A percentile compares a stretch with the other conserved stretches of the same genome.
These are phyloP conservation scores for Haplographium delicatum DNA, from an alignment of 495 filamentous ascomycete genomes.

Conservation along the genomic window DNA sequence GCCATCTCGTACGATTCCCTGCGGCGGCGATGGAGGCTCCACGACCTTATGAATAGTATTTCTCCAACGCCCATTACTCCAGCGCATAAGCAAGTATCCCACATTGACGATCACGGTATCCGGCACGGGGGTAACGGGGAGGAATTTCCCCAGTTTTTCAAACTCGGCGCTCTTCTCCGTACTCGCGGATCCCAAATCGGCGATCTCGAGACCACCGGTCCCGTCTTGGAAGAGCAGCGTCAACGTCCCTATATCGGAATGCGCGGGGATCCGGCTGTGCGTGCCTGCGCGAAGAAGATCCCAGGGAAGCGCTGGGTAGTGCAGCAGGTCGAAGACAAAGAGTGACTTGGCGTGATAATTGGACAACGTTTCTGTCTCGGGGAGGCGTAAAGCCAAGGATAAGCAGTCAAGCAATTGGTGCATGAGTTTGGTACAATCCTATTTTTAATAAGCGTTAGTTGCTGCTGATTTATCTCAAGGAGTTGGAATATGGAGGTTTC, in stretches of 20 bases:
- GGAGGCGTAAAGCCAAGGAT: conserved; percentile 32
- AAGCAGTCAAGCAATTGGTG: background rate
- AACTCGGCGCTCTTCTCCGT: conserved; percentile 41
- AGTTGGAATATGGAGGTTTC: background rate
- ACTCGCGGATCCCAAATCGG: background rate
- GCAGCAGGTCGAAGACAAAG: background rate
- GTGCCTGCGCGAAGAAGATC: background rate
- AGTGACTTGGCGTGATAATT: background rate
- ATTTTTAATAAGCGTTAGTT: background rate
- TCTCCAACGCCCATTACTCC: conserved; percentile 44
- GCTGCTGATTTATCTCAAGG: background rate
- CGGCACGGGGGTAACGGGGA: conserved; percentile 35
- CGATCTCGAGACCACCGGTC: conserved; percentile 43
- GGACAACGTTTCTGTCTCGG: conserved; percentile 31
- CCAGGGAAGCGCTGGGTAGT: background rate
- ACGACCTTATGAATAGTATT: background rate
- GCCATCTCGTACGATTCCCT: background rate
- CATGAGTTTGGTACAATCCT: background rate
- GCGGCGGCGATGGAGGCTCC: background rate
- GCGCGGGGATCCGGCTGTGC: background rate
- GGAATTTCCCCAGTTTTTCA: background rate
- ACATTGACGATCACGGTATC: conserved; percentile 51
- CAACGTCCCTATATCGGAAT: conserved; percentile 39
- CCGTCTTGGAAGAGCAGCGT: conserved; percentile 46
- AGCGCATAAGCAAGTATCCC: conserved; percentile 52